Base-by-base conservation (phyloP, 2,329 filamentous ascomycete species). In the Tympanopsis confertula region DNA sequence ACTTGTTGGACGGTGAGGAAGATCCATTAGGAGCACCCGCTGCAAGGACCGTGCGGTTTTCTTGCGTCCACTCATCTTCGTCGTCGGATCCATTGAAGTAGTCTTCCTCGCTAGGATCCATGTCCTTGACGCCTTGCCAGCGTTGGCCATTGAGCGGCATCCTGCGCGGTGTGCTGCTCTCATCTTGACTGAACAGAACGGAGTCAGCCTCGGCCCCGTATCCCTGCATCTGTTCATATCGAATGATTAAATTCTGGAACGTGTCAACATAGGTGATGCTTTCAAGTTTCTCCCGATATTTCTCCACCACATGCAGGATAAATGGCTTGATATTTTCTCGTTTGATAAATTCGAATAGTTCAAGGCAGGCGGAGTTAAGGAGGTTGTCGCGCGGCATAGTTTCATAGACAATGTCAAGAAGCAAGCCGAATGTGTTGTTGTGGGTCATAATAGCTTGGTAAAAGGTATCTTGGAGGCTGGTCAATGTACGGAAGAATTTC, bases 301-400 rank as follows among this genome's bases (percentile, higher is more conserved):
- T 74, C 45, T 82, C 76, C 18, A 82, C 78, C 32, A 85, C 60
- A 51, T 85, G 78, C n/a, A 67, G 62, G 37, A 83, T 72, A 32
- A 85, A 62, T 17, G 70, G 66, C 52, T 81, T 83, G 52, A 78
- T 68, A 37, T 69, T 69, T 47, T 79, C 73, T 45, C 63, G 60
- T 51, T 73, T 78, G 50, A 86, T 78, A 49, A 74, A 82, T 49
- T 84, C 80, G 46, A 86, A 86, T 28, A 86, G 63, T 52, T 86
- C 81, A 26, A 86, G 61, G 50, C 78, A 84, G 22, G 78, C 79
- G 5, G 79, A 84, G 52, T 85, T 86, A 30, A 85, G 65, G 5
- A 85, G 64, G 46, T 83, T 85, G 51, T 86, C 79, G 37, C 78
- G 69, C 1, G 78, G 78, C 77, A 84, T 83, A 0, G 78, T 84